Base-by-base conservation (phyloP, 192 early-diverging fungal genomes). In the Gonapodya sp. region DNA sequence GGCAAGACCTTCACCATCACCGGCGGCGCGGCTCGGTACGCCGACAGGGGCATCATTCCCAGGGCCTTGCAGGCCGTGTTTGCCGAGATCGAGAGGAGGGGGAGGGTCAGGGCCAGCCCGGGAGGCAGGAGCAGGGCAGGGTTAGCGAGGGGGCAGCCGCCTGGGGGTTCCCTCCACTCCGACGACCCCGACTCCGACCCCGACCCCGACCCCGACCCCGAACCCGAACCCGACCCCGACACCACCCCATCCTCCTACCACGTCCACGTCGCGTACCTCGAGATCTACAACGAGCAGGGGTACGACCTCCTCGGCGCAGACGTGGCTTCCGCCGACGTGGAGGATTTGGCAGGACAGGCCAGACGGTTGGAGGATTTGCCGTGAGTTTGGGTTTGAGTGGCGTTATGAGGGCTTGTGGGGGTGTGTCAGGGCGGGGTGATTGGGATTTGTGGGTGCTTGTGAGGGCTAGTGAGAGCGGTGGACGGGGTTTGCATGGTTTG, bases 1-100 rank as follows among this genome's bases (percentile, higher is more conserved):
- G 91, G 91, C 2, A 92, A 92, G 79, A 92, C 91, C n/a, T 92
- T 90, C 74, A 92, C 91, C 37, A 92, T 92, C 46, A 92, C 89
- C 0, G 91, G 91, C 18, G 91, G 91, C 1, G 87, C 91, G 0
- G 89, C 89, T 80, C 81, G 85, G 37, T 92, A 92, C 81, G 81
- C 85, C 18, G 91, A 92, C 80, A 81, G 91, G 34, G 91, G 91
- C 34, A 72, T 92, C 46, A 92, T 92, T 78, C 91, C 91, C 2
- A 83, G 91, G 24, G 85, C 88, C 30, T 78, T 92, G 46, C 89
- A 92, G 81, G 87, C 82, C 79, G 88, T 92, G 1, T 92, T 89
- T 83, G 85, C 86, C 75, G 85, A 89, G 78, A 84, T 83, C 8
- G 73, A 87, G 82, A 85, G 84, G 80, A n/a, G n/a, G n/a, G n/a